Evolutionary conservation across 257 asterid genomes (phyloP).

Genomic region (Cinchona pubescens): DNA sequence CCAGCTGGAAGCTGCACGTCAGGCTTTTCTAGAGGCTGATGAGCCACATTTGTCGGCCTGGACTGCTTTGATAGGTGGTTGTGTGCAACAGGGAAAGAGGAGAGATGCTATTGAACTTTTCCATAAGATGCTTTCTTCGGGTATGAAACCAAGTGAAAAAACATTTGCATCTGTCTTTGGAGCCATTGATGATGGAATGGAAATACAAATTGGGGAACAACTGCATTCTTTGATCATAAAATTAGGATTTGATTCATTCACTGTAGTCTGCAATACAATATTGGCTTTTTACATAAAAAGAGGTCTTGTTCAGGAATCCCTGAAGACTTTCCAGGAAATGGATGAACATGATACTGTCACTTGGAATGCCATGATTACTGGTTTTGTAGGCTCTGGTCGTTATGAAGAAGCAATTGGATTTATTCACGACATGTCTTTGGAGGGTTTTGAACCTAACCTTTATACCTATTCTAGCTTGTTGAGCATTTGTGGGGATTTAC

Average conservation of each 20-base stretch:
- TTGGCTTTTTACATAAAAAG: slow-evolving; percentile 59
- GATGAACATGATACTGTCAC: slow-evolving; percentile 52
- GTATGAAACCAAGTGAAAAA: slow-evolving; percentile 57
- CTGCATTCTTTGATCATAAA: slow-evolving; percentile 55
- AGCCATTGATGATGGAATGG: slow-evolving; percentile 53
- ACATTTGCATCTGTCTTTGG: slow-evolving; percentile 66
- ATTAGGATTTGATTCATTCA: slow-evolving; percentile 48
- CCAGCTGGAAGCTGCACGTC: slow-evolving; percentile 43
- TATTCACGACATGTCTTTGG: slow-evolving; percentile 39
- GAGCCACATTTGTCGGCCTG: slow-evolving; percentile 55
- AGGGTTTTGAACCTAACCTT: slow-evolving; percentile 48
- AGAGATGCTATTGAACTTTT: slow-evolving; percentile 53
- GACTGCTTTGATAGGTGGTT: slow-evolving; percentile 84
- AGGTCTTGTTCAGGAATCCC: slow-evolving; percentile 40
- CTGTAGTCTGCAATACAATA: slow-evolving; percentile 54
- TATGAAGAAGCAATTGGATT: slow-evolving; percentile 37
- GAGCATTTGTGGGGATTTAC: slow-evolving; percentile 69
- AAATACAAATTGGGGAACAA: slow-evolving; percentile 45
- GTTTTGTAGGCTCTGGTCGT: slow-evolving; percentile 35
- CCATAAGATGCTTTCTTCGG: slow-evolving; percentile 40
- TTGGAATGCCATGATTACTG: slow-evolving; percentile 70
- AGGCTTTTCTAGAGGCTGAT: slow-evolving; percentile 50
- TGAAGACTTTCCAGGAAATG: slow-evolving; percentile 45
- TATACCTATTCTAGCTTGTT: slow-evolving; percentile 70
- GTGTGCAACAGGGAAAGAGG: slow-evolving; percentile 44